phyloP scores from a whole-genome alignment of 1,139 yeast genomes.

The Nakaseomyces kungkrabaensis region DNA sequence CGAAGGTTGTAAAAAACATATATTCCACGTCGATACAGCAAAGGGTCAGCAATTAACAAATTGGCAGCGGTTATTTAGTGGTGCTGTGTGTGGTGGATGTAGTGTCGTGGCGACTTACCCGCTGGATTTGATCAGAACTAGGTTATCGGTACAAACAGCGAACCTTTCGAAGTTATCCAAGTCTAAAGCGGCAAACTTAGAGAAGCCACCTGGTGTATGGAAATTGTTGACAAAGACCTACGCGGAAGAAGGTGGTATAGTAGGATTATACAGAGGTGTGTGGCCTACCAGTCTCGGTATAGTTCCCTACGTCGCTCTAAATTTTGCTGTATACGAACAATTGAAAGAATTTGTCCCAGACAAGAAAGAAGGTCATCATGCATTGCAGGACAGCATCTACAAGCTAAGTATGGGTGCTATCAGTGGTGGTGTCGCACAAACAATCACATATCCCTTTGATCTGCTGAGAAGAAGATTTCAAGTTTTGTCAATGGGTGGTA shows the following conservation, averaged over 20 bases:
- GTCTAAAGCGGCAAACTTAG: conserved; percentile 32
- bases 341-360: conserved; percentile 45
- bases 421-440: conserved; percentile 78
- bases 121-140: conserved; percentile 78
- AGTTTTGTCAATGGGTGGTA: conserved; percentile 65
- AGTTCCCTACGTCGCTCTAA: conserved; percentile 91
- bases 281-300: conserved; percentile 87
- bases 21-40: conserved; percentile 33
- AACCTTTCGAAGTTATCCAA: conserved; percentile 44
- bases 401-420: conserved; percentile 72
- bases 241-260: conserved; percentile 67
- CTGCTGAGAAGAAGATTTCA: conserved; percentile 82
- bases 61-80: conserved; percentile 58
- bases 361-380: conserved; percentile 29
- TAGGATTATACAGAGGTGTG: conserved; percentile 74
- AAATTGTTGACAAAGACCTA: conserved; percentile 51
- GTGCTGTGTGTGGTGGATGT: conserved; percentile 71
- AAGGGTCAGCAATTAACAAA: conserved; percentile 34
- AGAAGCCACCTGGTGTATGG: conserved; percentile 60
- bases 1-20: conserved; percentile 51
- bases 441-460: conserved; percentile 83
- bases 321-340: conserved; percentile 81
- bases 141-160: conserved; percentile 85
- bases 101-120: conserved; percentile 87
- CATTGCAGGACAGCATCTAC: conserved; percentile 33